phyloP scores from a whole-genome alignment of 805 yeast species.

The Candida boleticola region DNA sequence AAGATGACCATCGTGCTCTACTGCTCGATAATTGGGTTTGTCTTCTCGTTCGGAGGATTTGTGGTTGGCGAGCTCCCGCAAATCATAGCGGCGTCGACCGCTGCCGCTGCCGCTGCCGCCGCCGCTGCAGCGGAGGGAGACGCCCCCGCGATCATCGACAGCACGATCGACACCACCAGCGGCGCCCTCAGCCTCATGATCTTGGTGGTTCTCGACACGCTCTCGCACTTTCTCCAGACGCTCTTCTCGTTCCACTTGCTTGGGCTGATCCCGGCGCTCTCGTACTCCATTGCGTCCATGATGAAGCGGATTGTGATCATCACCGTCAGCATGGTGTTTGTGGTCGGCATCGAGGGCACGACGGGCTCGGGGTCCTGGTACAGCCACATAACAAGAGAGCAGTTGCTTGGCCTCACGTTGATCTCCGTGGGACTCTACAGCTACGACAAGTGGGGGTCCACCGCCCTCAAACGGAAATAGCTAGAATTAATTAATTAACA shows the following conservation, averaged over 20 bases:
- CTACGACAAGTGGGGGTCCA: constrained; percentile 63
- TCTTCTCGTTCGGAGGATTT: constrained; percentile 74
- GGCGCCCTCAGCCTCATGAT: constrained; percentile 41
- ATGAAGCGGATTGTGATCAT: constrained; percentile 87
- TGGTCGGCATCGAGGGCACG: constrained; percentile 35
- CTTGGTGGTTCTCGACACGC: constrained; percentile 61
- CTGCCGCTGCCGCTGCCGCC: constrained; percentile 6
- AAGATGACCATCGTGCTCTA: constrained; percentile 78
- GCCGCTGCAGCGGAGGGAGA: constrained; percentile 4
- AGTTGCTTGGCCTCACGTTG: constrained; percentile 47
- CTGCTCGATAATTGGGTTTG: constrained; percentile 71
- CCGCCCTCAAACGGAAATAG: constrained; percentile 14
- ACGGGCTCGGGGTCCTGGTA: constrained; percentile 21
- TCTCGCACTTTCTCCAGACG: constrained; percentile 77
- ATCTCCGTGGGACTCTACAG: constrained; percentile 57
- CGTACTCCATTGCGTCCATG: constrained; percentile 84
- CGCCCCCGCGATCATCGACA: neutral
- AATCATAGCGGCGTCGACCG: constrained; percentile 17
- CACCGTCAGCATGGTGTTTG: constrained; percentile 63
- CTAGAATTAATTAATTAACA: constrained; percentile 3
- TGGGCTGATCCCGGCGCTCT: constrained; percentile 78
- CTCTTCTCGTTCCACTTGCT: constrained; percentile 77
- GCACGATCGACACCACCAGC: constrained; percentile 11
- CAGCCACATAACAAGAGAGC: constrained; percentile 42
- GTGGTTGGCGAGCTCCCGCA: constrained; percentile 55